Conservation (phyloP, 2,329 filamentous ascomycete genomes). For the Macrophomina phaseolina region DNA sequence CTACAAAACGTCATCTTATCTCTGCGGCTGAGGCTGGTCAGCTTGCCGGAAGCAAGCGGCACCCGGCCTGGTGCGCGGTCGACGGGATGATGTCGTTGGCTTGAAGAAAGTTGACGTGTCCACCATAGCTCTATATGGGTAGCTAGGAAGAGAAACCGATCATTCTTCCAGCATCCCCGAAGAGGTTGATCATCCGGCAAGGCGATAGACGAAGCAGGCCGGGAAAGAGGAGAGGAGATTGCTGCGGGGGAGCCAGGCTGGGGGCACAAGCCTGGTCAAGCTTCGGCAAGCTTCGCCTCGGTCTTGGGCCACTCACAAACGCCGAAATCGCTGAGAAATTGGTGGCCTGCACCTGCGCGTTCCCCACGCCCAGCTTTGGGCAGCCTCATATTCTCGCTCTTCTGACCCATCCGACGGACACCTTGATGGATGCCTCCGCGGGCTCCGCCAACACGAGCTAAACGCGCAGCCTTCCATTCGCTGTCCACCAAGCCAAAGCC, state of each 20-base stretch:
- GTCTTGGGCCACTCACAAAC: background rate
- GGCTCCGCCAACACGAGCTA: background rate
- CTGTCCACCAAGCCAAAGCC: background rate
- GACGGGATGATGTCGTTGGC: too few species aligned
- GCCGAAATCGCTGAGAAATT: background rate
- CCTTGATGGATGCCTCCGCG: background rate
- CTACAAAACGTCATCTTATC: background rate
- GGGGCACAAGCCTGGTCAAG: slow-evolving; percentile 4
- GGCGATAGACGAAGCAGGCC: too few species aligned
- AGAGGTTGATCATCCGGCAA: too few species aligned
- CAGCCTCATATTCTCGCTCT: too few species aligned
- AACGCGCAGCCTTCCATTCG: background rate
- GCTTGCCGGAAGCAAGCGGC: background rate
- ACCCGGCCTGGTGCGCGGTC: background rate
- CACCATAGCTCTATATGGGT: too few species aligned
- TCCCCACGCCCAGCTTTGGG: too few species aligned
- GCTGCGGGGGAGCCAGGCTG: background rate
- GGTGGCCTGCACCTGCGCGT: background rate
- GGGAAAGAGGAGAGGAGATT: background rate
- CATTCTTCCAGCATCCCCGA: too few species aligned
- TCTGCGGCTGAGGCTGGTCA: background rate
- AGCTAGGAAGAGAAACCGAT: too few species aligned
- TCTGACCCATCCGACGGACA: background rate
- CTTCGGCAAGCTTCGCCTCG: slow-evolving; percentile 17
- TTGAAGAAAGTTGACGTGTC: too few species aligned